phyloP scores from a whole-genome alignment of 23 red algal genomes.

The Pyropia haitanensis region DNA sequence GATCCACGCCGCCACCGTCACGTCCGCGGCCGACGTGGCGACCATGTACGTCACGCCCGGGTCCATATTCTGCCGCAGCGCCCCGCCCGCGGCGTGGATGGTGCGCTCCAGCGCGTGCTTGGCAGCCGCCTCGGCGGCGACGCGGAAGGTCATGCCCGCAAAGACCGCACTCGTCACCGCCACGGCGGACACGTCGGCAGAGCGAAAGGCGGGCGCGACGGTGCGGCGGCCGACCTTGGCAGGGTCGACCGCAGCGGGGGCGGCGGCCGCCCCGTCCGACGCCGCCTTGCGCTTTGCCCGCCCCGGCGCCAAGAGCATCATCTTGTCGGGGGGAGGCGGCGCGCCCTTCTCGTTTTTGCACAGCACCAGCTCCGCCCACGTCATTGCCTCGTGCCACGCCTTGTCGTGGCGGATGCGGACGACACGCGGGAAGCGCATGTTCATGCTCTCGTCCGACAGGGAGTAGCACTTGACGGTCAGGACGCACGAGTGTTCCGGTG shows the following conservation, averaged over 20 bases:
- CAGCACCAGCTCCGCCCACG: slow-evolving; percentile 28
- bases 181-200: slow-evolving; percentile 9
- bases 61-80: too few species aligned
- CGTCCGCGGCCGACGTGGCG: too few species aligned
- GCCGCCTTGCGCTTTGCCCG: slow-evolving; percentile 6
- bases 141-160: slow-evolving; percentile 15
- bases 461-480: slow-evolving; percentile 50
- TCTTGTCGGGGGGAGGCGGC: slow-evolving; percentile 20
- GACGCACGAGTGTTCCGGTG: slow-evolving; percentile 51
- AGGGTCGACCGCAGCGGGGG: slow-evolving; percentile 7
- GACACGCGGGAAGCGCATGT: slow-evolving; percentile 63
- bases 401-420: slow-evolving; percentile 65
- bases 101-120: too few species aligned
- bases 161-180: slow-evolving; percentile 10
- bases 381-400: slow-evolving; percentile 47
- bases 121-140: background rate
- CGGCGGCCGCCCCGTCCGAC: slow-evolving; percentile 18
- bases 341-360: slow-evolving; percentile 37
- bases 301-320: slow-evolving; percentile 28
- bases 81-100: too few species aligned
- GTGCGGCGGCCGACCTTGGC: slow-evolving; percentile 28
- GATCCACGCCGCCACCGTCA: too few species aligned
- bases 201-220: slow-evolving; percentile 14
- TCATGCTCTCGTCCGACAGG: slow-evolving; percentile 23
- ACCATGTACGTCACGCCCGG: too few species aligned